A percentile compares a stretch with the other conserved stretches of the same genome.
These are phyloP conservation scores for Petunia hybrid DNA, from an alignment of 305 asterid genomes.

Conservation along the genomic window DNA sequence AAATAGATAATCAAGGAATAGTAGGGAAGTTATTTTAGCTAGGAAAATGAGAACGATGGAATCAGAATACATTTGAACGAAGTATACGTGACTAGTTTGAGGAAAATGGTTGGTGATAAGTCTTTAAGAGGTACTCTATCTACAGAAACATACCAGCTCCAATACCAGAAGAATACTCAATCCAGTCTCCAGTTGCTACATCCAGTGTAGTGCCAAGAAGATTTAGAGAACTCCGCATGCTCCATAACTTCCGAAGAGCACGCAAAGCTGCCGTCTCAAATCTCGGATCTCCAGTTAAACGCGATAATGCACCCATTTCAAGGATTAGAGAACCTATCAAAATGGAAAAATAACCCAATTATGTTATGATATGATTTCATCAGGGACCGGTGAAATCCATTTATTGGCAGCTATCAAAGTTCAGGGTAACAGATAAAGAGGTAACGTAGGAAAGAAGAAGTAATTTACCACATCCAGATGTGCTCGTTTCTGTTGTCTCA, in stretches of 20 bases:
- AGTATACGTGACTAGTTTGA: not conserved
- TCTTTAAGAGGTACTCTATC: not conserved
- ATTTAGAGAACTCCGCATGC: slow-evolving; percentile 95
- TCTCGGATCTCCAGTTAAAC: slow-evolving; percentile 87
- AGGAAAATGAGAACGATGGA: not conserved
- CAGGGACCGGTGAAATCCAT: slow-evolving; percentile 28
- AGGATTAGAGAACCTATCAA: slow-evolving; percentile 88
- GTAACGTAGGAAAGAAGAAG: slow-evolving; percentile 20
- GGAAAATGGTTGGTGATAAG: not conserved
- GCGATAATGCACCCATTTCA: slow-evolving; percentile 98
- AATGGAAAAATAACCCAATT: slow-evolving; percentile 33
- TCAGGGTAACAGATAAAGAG: slow-evolving; percentile 24
- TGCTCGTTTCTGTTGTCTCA: slow-evolving; percentile 95
- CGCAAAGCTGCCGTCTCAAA: slow-evolving; percentile 87
- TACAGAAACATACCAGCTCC: slow-evolving; percentile 76
- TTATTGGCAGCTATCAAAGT: slow-evolving; percentile 29
- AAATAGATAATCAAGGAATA: not conserved
- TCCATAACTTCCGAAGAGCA: slow-evolving; percentile 94
- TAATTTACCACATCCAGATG: slow-evolving; percentile 90
- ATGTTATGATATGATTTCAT: slow-evolving; percentile 9
- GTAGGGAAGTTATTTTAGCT: not conserved
- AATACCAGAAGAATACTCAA: slow-evolving; percentile 90
- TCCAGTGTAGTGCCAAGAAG: slow-evolving; percentile 95
- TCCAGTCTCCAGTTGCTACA: slow-evolving; percentile 91
- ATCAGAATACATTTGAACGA: not conserved